Base-by-base conservation (phyloP, 805 yeast species). In the Sugiyamaella mastotermitis region DNA sequence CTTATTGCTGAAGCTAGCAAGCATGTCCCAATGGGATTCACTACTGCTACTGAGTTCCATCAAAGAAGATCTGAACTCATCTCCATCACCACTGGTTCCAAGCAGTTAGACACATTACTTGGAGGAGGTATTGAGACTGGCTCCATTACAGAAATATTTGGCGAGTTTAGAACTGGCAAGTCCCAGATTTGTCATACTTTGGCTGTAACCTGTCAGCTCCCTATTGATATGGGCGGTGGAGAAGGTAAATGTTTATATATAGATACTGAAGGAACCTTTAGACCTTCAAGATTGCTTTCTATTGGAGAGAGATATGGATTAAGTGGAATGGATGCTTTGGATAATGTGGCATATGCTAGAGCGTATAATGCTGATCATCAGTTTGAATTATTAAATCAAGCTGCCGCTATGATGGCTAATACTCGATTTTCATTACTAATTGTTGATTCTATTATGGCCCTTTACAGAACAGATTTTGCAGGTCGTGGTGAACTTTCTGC, bases 81-180 rank as follows among this genome's bases (percentile, higher is more conserved):
- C 41, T 83, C 96, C 54, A 67, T 92, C 39, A 88, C 97, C 1
- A 90, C 98, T 0, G 98, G 98, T 1, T 87, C 97, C 2, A 86
- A 87, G 56, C 90, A 86, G 53, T 68, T 92, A 31, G 98, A 92
- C 58, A 86, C 95, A 1, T 66, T 92, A 35, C 67, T 92, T 27
- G 97, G 97, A 7, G 98, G 98, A 38, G 98, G 98, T 29, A 74
- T 92, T 36, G 98, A 92, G 60, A 92, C 98, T 0, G 98, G 98
- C 2, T 83, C 95, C 2, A 82, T 92, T 48, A 92, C 98, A 1
- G 98, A 92, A 62, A 74, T 90, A 6, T 92, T 85, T 66, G 98
- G 98, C 25, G 98, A 92, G 61, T 92, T 88, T 60, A 77, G 97
- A 66, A 92, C 98, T 2, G 98, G 98, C 32, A 92, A 92, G 59